Evolutionary conservation across 2,329 filamentous ascomycete genomes (phyloP).

Genomic region (Basipetospora chlamydospora): DNA sequence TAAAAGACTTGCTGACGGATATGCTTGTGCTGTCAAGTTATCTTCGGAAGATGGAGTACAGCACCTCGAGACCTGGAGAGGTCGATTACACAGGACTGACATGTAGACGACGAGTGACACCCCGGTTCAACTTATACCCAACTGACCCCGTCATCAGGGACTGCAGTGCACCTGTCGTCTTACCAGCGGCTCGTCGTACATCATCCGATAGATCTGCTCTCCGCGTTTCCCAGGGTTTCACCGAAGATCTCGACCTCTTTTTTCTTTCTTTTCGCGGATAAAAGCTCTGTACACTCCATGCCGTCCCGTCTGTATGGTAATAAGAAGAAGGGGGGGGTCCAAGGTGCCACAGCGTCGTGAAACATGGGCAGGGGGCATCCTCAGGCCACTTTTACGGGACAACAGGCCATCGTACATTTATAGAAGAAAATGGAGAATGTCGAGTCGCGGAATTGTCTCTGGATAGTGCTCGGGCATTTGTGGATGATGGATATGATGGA

Average conservation of each 20-base stretch:
- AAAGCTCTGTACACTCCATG: no score
- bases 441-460: no score
- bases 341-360: background rate
- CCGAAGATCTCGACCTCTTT: no score
- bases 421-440: no score
- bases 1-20: no score
- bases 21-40: no score
- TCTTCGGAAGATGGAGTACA: background rate
- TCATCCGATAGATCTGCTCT: background rate
- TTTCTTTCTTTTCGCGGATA: no score
- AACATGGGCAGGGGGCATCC: background rate
- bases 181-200: background rate
- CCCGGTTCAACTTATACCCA: background rate
- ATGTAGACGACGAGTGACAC: background rate
- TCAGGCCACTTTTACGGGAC: background rate
- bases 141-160: background rate
- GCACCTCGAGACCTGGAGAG: background rate
- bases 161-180: background rate
- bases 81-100: background rate
- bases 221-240: background rate
- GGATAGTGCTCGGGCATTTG: no score
- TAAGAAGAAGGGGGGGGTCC: background rate
- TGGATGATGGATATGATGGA: no score
- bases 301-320: no score
- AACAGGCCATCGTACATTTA: background rate